phyloP scores from a whole-genome alignment of 2,329 filamentous ascomycete genomes.

The Aspergillus caelatus region DNA sequence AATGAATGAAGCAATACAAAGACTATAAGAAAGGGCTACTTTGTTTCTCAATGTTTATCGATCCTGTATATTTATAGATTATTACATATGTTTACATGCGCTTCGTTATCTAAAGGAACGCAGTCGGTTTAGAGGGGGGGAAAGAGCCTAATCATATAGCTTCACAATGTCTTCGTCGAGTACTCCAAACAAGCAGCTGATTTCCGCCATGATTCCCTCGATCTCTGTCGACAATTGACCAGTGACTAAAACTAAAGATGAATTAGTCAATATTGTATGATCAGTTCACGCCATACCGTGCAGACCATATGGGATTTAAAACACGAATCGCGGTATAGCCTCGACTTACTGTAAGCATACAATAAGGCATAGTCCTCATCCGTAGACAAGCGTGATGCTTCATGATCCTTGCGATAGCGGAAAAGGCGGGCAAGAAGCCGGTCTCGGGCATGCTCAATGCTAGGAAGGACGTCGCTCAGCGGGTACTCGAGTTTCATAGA shows the following conservation, averaged over 20 bases:
- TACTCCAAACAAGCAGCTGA: slow-evolving; percentile 63
- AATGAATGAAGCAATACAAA: background rate
- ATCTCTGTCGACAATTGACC: slow-evolving; percentile 62
- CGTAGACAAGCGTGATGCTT: slow-evolving; percentile 47
- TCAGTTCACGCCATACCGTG: slow-evolving; percentile 1
- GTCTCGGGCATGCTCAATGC: slow-evolving; percentile 78
- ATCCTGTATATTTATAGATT: background rate
- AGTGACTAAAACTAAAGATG: slow-evolving; percentile 59
- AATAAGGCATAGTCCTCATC: slow-evolving; percentile 81
- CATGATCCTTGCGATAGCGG: slow-evolving; percentile 74
- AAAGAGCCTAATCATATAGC: slow-evolving; percentile 41
- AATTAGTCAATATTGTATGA: background rate
- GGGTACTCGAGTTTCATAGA: slow-evolving; percentile 95
- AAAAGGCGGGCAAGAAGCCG: slow-evolving; percentile 84
- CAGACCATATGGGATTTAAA: background rate
- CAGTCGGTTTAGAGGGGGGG: background rate
- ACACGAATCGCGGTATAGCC: background rate
- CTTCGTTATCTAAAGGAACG: background rate
- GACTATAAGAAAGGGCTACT: background rate
- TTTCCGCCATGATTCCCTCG: slow-evolving; percentile 54
- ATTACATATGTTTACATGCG: background rate
- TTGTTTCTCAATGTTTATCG: background rate
- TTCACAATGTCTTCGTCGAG: slow-evolving; percentile 64
- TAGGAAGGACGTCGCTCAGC: slow-evolving; percentile 83
- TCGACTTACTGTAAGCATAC: slow-evolving; percentile 77